A percentile compares a stretch with the other conserved stretches of the same genome.
Conservation (phyloP, 2,329 filamentous ascomycete genomes). For the Microsporum canis region DNA sequence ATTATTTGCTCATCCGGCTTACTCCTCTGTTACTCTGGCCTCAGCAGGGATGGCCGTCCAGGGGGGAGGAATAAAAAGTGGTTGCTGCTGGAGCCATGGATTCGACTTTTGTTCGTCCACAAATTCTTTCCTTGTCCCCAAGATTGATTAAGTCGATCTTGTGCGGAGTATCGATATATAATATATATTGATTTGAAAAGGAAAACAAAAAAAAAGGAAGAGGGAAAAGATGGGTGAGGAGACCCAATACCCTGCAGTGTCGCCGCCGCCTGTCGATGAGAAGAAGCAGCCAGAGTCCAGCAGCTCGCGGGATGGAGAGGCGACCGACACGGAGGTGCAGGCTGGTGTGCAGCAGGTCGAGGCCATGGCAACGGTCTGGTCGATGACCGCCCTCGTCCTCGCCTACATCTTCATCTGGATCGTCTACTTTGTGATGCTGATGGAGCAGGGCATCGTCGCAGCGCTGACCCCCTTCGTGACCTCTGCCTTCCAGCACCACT, state of each 20-base stretch:
- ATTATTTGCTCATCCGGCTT: background rate
- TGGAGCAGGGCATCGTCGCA: constrained; percentile 25
- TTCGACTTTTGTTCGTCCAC: too few species aligned
- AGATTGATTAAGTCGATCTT: too few species aligned
- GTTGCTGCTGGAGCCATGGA: too few species aligned
- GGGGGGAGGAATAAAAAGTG: too few species aligned
- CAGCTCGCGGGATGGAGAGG: background rate
- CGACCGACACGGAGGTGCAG: constrained; percentile 6
- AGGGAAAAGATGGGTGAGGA: background rate
- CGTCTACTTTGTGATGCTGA: constrained; percentile 27
- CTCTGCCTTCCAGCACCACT: constrained; percentile 41
- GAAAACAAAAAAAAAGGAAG: background rate
- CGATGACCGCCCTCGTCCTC: constrained; percentile 24
- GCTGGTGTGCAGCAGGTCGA: constrained; percentile 32
- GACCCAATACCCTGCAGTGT: background rate
- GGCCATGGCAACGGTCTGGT: constrained; percentile 33
- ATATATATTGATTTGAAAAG: background rate
- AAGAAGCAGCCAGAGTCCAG: background rate
- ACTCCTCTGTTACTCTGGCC: background rate
- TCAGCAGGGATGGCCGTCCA: too few species aligned
- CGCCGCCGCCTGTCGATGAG: background rate
- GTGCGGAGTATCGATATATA: too few species aligned
- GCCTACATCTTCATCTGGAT: constrained; percentile 31
- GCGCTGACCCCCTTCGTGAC: constrained; percentile 40
- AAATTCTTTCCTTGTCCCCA: too few species aligned